phyloP scores from a whole-genome alignment of 768 basidiomycete genomes.

The Tephrocybe sp. region DNA sequence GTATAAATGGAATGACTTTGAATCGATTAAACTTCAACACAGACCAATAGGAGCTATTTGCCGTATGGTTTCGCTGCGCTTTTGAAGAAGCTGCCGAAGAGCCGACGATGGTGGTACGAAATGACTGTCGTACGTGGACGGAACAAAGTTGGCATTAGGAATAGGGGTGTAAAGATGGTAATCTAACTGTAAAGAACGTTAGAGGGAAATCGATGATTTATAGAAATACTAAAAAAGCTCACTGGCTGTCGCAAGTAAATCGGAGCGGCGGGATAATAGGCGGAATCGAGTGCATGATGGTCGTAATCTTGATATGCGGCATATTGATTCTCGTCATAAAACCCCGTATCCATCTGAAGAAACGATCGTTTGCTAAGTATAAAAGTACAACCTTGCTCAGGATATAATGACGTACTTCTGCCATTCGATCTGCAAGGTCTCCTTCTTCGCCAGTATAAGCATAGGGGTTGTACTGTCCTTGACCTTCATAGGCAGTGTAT shows the following conservation, averaged over 20 bases:
- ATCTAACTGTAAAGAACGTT: slow-evolving; percentile 57
- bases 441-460: slow-evolving; percentile 22
- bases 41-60: slow-evolving; percentile 38
- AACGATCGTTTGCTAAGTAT: background rate
- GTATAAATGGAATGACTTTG: slow-evolving; percentile 21
- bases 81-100: slow-evolving; percentile 42
- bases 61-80: slow-evolving; percentile 67
- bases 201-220: slow-evolving; percentile 1
- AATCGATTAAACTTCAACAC: background rate
- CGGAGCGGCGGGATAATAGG: slow-evolving; percentile 41
- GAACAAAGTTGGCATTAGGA: slow-evolving; percentile 52
- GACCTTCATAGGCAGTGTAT: slow-evolving; percentile 17
- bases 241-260: slow-evolving; percentile 72
- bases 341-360: slow-evolving; percentile 25
- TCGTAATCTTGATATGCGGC: slow-evolving; percentile 35
- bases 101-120: slow-evolving; percentile 59
- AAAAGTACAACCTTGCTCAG: background rate
- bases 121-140: slow-evolving; percentile 48
- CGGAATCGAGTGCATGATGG: slow-evolving; percentile 28
- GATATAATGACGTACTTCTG: slow-evolving; percentile 21
- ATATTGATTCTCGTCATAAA: slow-evolving; percentile 29
- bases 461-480: slow-evolving; percentile 25
- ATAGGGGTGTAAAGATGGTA: slow-evolving; percentile 89
- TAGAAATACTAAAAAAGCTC: slow-evolving; percentile 17
- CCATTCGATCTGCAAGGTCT: slow-evolving; percentile 28